Evolutionary conservation across 495 filamentous ascomycete genomes (phyloP), one percentile per base, ranked within the genome.

Genomic region (Aspergillus diversus): DNA sequence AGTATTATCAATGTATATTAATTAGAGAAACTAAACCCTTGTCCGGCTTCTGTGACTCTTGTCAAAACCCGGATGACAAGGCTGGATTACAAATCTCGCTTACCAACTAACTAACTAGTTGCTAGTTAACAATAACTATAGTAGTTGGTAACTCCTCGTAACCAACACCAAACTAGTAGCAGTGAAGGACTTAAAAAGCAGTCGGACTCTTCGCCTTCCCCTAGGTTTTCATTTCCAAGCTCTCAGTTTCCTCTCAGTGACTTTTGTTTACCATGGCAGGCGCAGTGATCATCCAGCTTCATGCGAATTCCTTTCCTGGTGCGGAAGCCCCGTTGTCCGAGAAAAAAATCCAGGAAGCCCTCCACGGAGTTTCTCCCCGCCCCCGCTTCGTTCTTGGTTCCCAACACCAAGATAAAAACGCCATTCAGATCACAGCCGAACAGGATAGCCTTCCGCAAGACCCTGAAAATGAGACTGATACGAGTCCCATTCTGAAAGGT

Each of bases 231-330:
- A 43, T 43, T 43, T 15, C 3, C 39, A 43, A 43, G 39, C 3
- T 43, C 39, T 43, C 39, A 43, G 1, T 43, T 43, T 43, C 3
- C 39, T 43, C 39, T 43, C 39, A 15, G 39, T 43, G 39, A 43
- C 39, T 43, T 43, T 43, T 43, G 39, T 43, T 43, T 43, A 43
- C 39, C 39, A 43, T 43, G 39, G 39, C 39, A 43, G 39, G 39
- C 39, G 39, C 39, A 43, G 39, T 43, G 15, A 43, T 43, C 3
- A 43, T 43, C 39, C 15, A 43, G 39, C 39, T 43, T 43, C 15
- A 43, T 43, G 39, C 39, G 15, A 43, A 43, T 43, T 43, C 39
- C 1, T 43, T 43, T 43, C 39, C 39, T 3, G 15, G 15, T 43
- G 15, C 39, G 15, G 39, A 43, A 43, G 39, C 39, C 39, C 39